These are phyloP conservation scores for Rhizopogon rudus DNA, from an alignment of 768 basidiomycete species.

Conservation along the genomic window DNA sequence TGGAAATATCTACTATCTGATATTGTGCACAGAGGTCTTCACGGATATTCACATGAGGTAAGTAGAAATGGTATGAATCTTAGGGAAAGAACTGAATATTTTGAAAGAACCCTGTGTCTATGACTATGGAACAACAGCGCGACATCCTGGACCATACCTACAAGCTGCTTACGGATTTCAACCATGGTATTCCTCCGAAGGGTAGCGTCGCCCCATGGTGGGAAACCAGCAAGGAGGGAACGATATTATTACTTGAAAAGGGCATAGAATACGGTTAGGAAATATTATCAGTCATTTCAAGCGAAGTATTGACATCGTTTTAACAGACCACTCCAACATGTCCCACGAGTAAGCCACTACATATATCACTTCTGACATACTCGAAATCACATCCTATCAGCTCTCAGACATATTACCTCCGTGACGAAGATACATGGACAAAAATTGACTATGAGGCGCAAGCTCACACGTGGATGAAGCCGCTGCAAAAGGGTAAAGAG, in stretches of 20 bases:
- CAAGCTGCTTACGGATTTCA: constrained; percentile 62
- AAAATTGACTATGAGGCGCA: constrained; percentile 61
- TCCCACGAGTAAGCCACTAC: constrained; percentile 39
- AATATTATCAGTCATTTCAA: constrained; percentile 4
- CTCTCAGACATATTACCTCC: constrained; percentile 63
- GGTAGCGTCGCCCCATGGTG: constrained; percentile 77
- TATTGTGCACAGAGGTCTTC: constrained; percentile 43
- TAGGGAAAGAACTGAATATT: neutral
- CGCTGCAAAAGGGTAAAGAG: constrained; percentile 54
- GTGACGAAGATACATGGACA: constrained; percentile 66
- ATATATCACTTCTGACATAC: neutral
- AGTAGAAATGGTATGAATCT: neutral
- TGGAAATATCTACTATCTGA: neutral
- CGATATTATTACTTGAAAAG: constrained; percentile 57
- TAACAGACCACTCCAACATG: constrained; percentile 55
- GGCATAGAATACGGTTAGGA: constrained; percentile 66
- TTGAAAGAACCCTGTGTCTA: constrained; percentile 49
- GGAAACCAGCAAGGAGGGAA: constrained; percentile 69
- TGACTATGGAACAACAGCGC: constrained; percentile 63
- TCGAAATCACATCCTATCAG: constrained; percentile 15
- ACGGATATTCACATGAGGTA: constrained; percentile 70
- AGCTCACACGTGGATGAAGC: constrained; percentile 72
- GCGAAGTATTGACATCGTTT: constrained; percentile 5
- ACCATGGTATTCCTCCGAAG: constrained; percentile 51
- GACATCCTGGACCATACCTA: constrained; percentile 66